Base-by-base conservation (phyloP, 768 basidiomycete species). In the Boletus subcaerulescens region DNA sequence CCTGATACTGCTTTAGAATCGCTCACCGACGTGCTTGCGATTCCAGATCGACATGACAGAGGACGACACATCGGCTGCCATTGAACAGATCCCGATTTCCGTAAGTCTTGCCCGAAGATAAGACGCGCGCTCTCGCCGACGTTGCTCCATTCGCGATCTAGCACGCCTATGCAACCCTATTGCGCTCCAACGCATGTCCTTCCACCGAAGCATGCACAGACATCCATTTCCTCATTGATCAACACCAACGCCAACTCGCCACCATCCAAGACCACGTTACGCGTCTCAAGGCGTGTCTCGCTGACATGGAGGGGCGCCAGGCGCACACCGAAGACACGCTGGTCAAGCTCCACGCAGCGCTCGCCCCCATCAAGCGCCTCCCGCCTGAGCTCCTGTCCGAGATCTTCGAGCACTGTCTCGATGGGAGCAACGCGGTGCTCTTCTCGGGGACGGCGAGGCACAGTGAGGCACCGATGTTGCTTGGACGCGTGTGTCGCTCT, bases 401-500 rank as follows among this genome's bases (percentile, higher is more conserved):
- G 42, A 62, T 68, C 17, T 67, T 67, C n/a, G 62, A 60, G 52
- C 51, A 39, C 17, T 69, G 67, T 45, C 52, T 69, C 13, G 50
- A 59, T 11, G 13, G 3, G 7, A 17, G 35, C 5, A 6, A 35
- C 3, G 15, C 50, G 1, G 18, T 26, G 26, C 6, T 45, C 12
- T 53, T 58, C 39, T 24, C 55, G 3, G 35, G 18, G 29, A 33
- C 39, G 0, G 20, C 48, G 17, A 50, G 60, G 35, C 14, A 12
- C 51, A 53, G 20, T 39, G 55, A 52, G 10, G 64, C 65, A 0
- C 71, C 69, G 1, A n/a, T 72, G 31, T 33, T 70, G 3, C 65
- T 72, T 6, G 66, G 65, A 4, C 66, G 66, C 0, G 64, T 72
- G 18, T 72, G 71, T 42, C 61, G 63, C 46, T 20, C 56, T 0